These are phyloP conservation scores for Digitaria exilis DNA, from an alignment of 202 grass and related monocot genomes.

Conservation along the genomic window DNA sequence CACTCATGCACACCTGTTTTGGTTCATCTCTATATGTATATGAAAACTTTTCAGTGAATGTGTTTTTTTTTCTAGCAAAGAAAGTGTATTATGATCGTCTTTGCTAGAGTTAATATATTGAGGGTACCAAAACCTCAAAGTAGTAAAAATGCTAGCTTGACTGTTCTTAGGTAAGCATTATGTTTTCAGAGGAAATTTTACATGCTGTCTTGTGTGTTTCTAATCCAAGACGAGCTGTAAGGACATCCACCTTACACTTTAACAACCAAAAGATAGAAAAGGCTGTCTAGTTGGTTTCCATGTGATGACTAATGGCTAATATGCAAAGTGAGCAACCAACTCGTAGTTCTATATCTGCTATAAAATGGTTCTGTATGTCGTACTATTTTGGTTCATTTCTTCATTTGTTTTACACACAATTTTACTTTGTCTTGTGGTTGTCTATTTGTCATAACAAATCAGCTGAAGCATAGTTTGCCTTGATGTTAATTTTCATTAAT, in stretches of 20 bases:
- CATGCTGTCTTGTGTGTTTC: neutral
- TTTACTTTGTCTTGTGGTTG: slow-evolving; percentile 19
- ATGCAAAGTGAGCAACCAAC: neutral
- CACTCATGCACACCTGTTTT: neutral
- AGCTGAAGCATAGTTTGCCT: slow-evolving; percentile 19
- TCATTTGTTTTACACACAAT: slow-evolving; percentile 13
- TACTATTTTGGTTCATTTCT: neutral
- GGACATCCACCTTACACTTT: neutral
- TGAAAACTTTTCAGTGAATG: neutral
- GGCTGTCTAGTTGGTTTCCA: neutral
- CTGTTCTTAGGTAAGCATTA: neutral
- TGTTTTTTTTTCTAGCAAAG: neutral
- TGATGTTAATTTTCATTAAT: slow-evolving; percentile 40
- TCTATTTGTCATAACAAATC: slow-evolving; percentile 16
- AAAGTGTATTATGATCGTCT: neutral
- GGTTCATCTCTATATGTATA: neutral
- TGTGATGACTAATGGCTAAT: neutral
- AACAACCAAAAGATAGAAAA: neutral
- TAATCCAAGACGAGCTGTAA: neutral
- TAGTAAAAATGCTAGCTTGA: neutral
- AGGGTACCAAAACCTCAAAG: neutral
- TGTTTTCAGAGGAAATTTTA: slow-evolving; percentile 1
- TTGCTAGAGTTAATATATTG: neutral
- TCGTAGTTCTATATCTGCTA: neutral
- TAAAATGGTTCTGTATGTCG: neutral